Percentiles rank a stretch among this genome's conserved stretches.
Evolutionary conservation across 192 early-diverging fungal species (phyloP).

Genomic region (Obelidium mucronatum): DNA sequence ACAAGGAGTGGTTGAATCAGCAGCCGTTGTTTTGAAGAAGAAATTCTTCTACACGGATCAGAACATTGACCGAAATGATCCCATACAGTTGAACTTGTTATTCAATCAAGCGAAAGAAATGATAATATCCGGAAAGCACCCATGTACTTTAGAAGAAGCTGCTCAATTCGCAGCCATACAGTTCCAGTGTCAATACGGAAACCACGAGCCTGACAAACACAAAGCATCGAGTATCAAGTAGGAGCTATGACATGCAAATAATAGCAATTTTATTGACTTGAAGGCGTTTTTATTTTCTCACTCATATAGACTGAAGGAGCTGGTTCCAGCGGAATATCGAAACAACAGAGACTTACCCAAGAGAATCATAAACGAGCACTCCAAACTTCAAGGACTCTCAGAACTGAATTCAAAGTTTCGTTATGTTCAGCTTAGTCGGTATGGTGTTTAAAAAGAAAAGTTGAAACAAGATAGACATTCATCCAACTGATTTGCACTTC

Average conservation of each 20-base stretch:
- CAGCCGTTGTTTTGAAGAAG: constrained; percentile 63
- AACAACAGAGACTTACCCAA: constrained; percentile 60
- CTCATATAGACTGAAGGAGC: constrained; percentile 60
- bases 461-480: neutral
- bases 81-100: constrained; percentile 65
- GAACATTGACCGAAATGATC: constrained; percentile 66
- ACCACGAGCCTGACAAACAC: constrained; percentile 64
- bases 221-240: constrained; percentile 59
- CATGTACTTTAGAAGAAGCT: constrained; percentile 65
- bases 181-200: constrained; percentile 61
- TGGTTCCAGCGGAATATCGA: constrained; percentile 60
- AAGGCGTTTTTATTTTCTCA: neutral
- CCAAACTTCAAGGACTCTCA: constrained; percentile 59
- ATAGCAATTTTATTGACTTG: neutral
- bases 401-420: constrained; percentile 67
- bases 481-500: neutral
- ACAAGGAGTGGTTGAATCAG: constrained; percentile 57
- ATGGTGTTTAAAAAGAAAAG: constrained; percentile 15
- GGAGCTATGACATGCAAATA: too few relatives aligned
- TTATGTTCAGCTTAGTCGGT: constrained; percentile 60
- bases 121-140: constrained; percentile 60
- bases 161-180: constrained; percentile 63
- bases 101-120: constrained; percentile 61
- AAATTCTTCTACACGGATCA: constrained; percentile 71
- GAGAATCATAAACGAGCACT: constrained; percentile 57